These are phyloP conservation scores for Eruca vesicaria DNA, from an alignment of 441 rosid genomes.

Conservation along the genomic window DNA sequence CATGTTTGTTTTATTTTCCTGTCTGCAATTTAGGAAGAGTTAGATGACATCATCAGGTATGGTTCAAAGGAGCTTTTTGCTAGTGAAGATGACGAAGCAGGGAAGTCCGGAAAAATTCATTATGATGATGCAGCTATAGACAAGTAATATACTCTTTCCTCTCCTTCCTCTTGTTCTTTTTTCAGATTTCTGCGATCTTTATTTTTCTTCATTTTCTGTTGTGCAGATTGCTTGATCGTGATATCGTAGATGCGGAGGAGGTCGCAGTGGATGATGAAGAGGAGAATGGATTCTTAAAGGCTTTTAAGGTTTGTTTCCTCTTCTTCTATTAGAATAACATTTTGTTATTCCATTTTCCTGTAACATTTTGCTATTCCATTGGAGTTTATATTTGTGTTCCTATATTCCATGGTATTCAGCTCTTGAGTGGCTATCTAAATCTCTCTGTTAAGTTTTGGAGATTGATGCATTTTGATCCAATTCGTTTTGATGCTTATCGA, in stretches of 20 bases:
- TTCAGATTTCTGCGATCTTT: background rate
- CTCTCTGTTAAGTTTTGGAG: conserved; percentile 5
- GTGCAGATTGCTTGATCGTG: conserved; percentile 85
- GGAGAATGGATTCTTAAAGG: conserved; percentile 91
- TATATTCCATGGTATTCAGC: background rate
- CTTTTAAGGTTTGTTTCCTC: conserved; percentile 69
- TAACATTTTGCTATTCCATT: conserved; percentile 5
- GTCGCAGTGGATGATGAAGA: conserved; percentile 82
- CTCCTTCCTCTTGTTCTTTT: conserved; percentile 15
- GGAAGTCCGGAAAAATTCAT: conserved; percentile 97
- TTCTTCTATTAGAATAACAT: background rate
- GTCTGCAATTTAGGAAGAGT: conserved; percentile 72
- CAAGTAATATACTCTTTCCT: conserved; percentile 46
- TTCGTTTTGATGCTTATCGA: background rate
- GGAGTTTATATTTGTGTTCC: conserved; percentile 2
- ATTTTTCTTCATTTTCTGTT: conserved; percentile 20
- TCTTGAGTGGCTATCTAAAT: conserved; percentile 1
- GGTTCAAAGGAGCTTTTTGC: conserved; percentile 99
- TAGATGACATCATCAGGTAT: conserved; percentile 97
- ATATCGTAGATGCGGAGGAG: conserved; percentile 78
- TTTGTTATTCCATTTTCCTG: conserved; percentile 8
- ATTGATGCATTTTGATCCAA: background rate
- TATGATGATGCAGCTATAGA: conserved; percentile 97
- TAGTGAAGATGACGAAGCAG: conserved; percentile 91
- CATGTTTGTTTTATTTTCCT: conserved; percentile 17